Percentiles rank a stretch among this genome's conserved stretches.
Evolutionary conservation across 352 stramenopile species (phyloP).

Genomic region (Pythium biforme): DNA sequence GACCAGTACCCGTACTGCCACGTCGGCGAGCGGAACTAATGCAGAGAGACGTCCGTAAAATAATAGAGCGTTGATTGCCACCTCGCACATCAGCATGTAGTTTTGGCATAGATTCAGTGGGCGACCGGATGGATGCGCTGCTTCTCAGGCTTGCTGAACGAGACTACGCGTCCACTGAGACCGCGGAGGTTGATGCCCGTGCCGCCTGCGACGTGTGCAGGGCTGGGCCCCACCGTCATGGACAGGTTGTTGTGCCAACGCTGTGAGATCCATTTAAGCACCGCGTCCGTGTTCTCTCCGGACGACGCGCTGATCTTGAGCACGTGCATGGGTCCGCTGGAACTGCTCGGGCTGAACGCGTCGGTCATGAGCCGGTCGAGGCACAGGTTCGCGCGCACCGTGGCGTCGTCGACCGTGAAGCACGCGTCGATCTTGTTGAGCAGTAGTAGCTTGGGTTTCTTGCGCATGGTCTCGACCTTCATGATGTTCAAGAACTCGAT

Average conservation of each 20-base stretch:
- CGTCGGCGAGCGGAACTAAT: constrained; percentile 55
- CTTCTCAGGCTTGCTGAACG: constrained; percentile 25
- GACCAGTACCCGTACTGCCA: constrained; percentile 64
- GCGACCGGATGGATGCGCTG: constrained; percentile 35
- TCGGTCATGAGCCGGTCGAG: constrained; percentile 48
- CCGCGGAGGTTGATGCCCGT: background rate
- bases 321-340: constrained; percentile 44
- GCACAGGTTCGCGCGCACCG: constrained; percentile 51
- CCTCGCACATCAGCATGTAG: too few species aligned
- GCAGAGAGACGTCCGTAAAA: too few species aligned
- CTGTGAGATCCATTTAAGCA: constrained; percentile 59
- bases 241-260: constrained; percentile 15
- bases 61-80: too few species aligned
- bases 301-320: constrained; percentile 59
- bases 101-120: constrained; percentile 10
- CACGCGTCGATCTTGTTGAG: constrained; percentile 68
- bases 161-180: background rate
- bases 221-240: constrained; percentile 2
- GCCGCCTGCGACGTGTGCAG: constrained; percentile 5
- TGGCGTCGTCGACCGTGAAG: constrained; percentile 44
- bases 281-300: constrained; percentile 53
- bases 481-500: constrained; percentile 72
- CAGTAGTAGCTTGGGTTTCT: constrained; percentile 62
- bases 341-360: constrained; percentile 15
- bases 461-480: constrained; percentile 45